phyloP scores from a whole-genome alignment of 2,329 filamentous ascomycete species.

The Emergomyces africanus region DNA sequence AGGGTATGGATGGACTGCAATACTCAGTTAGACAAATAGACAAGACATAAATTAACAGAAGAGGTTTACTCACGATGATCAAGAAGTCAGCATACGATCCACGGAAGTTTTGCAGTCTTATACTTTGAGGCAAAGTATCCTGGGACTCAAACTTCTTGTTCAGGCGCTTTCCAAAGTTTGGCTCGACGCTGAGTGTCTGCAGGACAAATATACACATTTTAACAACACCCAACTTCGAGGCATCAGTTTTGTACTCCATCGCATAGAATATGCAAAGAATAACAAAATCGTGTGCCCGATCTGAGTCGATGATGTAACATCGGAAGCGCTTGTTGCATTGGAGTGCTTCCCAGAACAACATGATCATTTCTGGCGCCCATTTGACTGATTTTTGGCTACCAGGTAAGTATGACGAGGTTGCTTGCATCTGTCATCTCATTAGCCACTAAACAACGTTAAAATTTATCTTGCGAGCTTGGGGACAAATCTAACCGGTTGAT shows the following conservation, averaged over 20 bases:
- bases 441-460: constrained; percentile 4
- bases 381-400: constrained; percentile 67
- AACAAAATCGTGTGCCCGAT: constrained; percentile 83
- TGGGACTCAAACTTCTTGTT: constrained; percentile 84
- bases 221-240: constrained; percentile 80
- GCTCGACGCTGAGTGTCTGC: constrained; percentile 87
- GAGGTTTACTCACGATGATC: constrained; percentile 56
- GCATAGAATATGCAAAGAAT: constrained; percentile 86
- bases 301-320: constrained; percentile 93
- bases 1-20: constrained; percentile 73
- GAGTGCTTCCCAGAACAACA: constrained; percentile 93
- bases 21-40: constrained; percentile 16
- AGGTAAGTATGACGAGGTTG: constrained; percentile 76
- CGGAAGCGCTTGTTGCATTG: constrained; percentile 98
- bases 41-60: not conserved
- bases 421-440: constrained; percentile 48
- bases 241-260: constrained; percentile 73
- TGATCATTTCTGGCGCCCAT: constrained; percentile 90
- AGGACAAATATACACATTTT: constrained; percentile 96
- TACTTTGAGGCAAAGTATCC: constrained; percentile 69
- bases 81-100: constrained; percentile 91
- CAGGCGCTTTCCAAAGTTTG: constrained; percentile 76
- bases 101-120: constrained; percentile 70
- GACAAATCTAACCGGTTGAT: constrained; percentile 52
- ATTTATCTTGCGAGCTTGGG: not conserved